Base-by-base conservation (phyloP, 1,284 basidiomycete species). In the Blastosporella zonata region DNA sequence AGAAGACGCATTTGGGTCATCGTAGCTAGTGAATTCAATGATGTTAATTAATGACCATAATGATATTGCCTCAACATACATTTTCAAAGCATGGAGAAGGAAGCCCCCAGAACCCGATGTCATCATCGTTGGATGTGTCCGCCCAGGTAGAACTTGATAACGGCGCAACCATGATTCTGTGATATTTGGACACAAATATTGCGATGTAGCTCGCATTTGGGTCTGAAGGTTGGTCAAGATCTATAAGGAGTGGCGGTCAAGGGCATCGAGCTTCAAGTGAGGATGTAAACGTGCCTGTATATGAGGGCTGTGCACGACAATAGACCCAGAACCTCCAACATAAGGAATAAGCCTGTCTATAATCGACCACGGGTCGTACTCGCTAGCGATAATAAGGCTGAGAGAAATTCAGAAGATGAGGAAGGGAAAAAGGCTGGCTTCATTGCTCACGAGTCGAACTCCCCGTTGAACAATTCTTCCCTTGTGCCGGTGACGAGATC, bases 91-190 rank as follows among this genome's bases (percentile, higher is more conserved):
- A 63, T 90, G 85, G 40, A 98, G 74, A 22, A 99, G 71, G 68
- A 85, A 97, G 0, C 97, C 96, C 3, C 91, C 94, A 2, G 88
- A 87, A 1, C 90, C 92, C 13, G 90, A 88, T 41, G 87, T 92
- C 50, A 78, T 87, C 97, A 99, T 99, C 58, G 83, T 84, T 0
- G 97, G 97, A 71, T 99, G 97, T 35, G 93, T 97, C 27, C 97
- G 79, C 12, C 96, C 96, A 20, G 96, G 96, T 15, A 99, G 74
- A 22, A 82, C 82, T 66, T 98, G 96, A 71, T 98, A 99, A 55
- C 82, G 81, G 43, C 97, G 80, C 42, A 93, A 68, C 88, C 92
- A 99, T 8, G 85, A 79, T 70, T 99, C 96, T 1, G 89, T 88
- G 12, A 99, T 72, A 17, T 80, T 84, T 7, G 93, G 85, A 23